Evolutionary conservation across 2,329 filamentous ascomycete species (phyloP), one percentile per base, ranked within the genome.

Genomic region (Xylariales sp.): DNA sequence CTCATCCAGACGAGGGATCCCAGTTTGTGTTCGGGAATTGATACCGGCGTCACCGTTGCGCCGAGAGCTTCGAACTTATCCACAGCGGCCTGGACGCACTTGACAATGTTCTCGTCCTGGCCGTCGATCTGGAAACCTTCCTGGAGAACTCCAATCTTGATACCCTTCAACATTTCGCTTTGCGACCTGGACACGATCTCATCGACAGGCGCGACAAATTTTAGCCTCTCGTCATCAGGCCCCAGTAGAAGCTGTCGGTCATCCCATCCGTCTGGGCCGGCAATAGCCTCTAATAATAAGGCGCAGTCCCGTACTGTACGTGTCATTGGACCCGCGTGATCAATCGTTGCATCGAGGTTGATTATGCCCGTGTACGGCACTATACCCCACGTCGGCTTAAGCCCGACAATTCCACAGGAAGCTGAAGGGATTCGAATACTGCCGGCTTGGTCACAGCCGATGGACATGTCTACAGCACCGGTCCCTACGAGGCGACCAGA

Each of bases 401-500:
- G 45, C 1, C 58, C 59, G 13, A 55, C 53, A 5, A 62, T 44
- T 7, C 59, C 57, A 27, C 52, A 56, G 13, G 49, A 46, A 1
- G 52, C 46, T 6, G 56, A 47, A 1, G 58, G 58, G 15, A 59
- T 54, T 11, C 57, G 54, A 20, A 62, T 55, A 34, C 53, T 58
- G 8, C 58, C 59, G 15, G 56, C 59, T 38, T 61, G 58, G 30
- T 62, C 59, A 29, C 54, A 53, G 6, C 59, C 59, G 19, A 62
- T 46, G 6, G 55, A 57, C 14, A 60, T 46, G 23, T 60, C 57
- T 5, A 54, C 56, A 6, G 46, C 47, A 2, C 52, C 55, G 4
- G 44, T 49, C 2, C 59, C 63, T 2, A 74, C 68, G 11, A 74
- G 55, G 5, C 61, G 61, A 6, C 54, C 64, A 12, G 57, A 57